Evolutionary conservation across 73 alveolate species (phyloP), one percentile per base, ranked within the genome.

Genomic region (Tetrahymena borealis): DNA sequence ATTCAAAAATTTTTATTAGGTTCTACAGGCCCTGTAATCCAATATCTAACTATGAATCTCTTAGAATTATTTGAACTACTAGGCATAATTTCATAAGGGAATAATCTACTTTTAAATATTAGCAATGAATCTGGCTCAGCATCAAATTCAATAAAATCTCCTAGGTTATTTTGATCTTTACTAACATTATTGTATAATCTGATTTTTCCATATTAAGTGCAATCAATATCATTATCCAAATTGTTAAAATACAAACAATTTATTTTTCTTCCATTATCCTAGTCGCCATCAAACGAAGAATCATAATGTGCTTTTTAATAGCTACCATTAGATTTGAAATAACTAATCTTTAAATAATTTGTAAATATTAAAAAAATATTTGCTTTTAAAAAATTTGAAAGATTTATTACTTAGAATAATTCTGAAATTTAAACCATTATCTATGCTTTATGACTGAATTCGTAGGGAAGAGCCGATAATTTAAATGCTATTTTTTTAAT

Each of bases 401-500:
- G 10, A n/a, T 24, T 60, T 24, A 15, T 60, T 60, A 60, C 78
- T 85, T 93, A 40, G 39, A 39, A 93, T 39, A 92, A 28, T 79
- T 93, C 95, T 38, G 92, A 60, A 18, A 93, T 93, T 35, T 93
- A 79, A 32, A 42, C 95, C 33, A 79, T 32, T 39, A 93, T 93
- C 90, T 93, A 35, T 93, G 90, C 79, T 78, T 93, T 93, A 33
- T 79, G 77, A 40, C 79, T 93, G 77, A 93, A 85, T 36, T 93
- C 95, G 39, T 93, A 93, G 35, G 95, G 95, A n/a, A 93, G 41
- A 32, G 95, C 95, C 78, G 91, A 79, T 4, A 92, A 40, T 24
- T 79, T 37, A 38, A 79, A 78, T 40, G 93, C 60, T 10, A 92
- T 79, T 33, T 39, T 79, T 33, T 92, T 79, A 0, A 92, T 35